Evolutionary conservation across 2,329 filamentous ascomycete genomes (phyloP), one percentile per base, ranked within the genome.

Genomic region (Sordariomycetes sp.): DNA sequence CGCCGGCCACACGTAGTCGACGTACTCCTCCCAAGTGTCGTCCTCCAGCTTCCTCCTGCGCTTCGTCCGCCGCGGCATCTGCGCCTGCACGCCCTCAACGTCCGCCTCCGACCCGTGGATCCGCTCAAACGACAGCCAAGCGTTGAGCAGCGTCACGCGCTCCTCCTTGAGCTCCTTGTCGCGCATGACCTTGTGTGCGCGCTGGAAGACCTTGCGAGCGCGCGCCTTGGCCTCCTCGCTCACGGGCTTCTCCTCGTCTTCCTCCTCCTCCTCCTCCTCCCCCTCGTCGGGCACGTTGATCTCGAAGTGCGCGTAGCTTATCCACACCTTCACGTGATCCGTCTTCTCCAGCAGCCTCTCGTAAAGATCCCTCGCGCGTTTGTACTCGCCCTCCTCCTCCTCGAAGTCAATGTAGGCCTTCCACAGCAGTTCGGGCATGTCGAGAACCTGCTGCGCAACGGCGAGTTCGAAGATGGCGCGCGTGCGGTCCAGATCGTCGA

Each of bases 241-340:
- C 65, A 95, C 80, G 2, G 72, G 85, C 73, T 65, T 82, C 75
- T 86, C 84, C 59, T 85, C 82, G 22, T 81, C 80, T 24, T 81
- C 81, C 2, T 76, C 77, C 10, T 78, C 78, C 24, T 79, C 76
- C 3, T 72, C 74, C 12, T 77, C 84, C 50, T 80, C 80, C 53
- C 82, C 79, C 48, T 82, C 81, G 58, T 95, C 90, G 52, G 90
- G 90, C 0, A 96, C 85, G 68, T 94, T 92, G 74, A 97, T 89
- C 72, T 99, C 94, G 67, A 99, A 97, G 69, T 95, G 89, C n/a
- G 94, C 94, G 72, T 92, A 99, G 69, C 89, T 92, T 70, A 94
- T 95, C 94, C 94, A 99, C 60, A 99, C 94, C 77, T 97, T 99
- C 76, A 96, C 90, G 67, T 99, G 94, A 66, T 94, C 86, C n/a